Conservation (phyloP, 257 asterid genomes). For the Agastache rugosa region DNA sequence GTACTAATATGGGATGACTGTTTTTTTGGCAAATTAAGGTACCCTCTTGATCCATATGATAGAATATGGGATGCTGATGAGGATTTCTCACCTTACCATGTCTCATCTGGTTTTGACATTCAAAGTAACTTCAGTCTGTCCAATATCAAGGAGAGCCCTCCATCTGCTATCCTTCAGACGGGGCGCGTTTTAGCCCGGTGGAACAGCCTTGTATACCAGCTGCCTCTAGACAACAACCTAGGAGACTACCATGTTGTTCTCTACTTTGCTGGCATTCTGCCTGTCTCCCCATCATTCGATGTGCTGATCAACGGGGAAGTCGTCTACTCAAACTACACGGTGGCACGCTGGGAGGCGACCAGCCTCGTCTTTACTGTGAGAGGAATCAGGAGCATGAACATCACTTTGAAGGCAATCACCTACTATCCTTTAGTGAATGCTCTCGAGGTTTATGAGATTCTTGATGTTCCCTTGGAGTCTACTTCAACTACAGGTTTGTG, state of each 20-base stretch:
- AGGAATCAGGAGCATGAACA: conserved; percentile 66
- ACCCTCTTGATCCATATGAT: conserved; percentile 83
- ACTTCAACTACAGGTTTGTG: conserved; percentile 84
- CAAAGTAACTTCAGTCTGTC: conserved; percentile 61
- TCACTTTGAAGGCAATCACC: conserved; percentile 68
- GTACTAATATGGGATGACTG: conserved; percentile 2
- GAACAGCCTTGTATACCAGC: conserved; percentile 64
- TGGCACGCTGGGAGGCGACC: conserved; percentile 62
- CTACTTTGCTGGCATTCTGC: conserved; percentile 93
- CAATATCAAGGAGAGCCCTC: conserved; percentile 74
- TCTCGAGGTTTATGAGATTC: conserved; percentile 85
- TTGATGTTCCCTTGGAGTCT: conserved; percentile 74
- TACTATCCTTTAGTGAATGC: conserved; percentile 84
- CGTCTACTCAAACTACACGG: conserved; percentile 66
- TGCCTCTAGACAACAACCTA: conserved; percentile 64
- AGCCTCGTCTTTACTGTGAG: conserved; percentile 56
- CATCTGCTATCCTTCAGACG: conserved; percentile 74
- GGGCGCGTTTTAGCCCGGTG: conserved; percentile 84
- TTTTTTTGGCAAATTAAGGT: conserved; percentile 49
- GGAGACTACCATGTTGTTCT: conserved; percentile 85
- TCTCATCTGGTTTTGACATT: conserved; percentile 73
- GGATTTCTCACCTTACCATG: conserved; percentile 85
- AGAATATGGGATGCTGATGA: conserved; percentile 92
- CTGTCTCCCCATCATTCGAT: conserved; percentile 78
- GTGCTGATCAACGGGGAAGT: conserved; percentile 65